Evolutionary conservation across 2,329 filamentous ascomycete genomes (phyloP).

Genomic region (Gliomastix tumulicola): DNA sequence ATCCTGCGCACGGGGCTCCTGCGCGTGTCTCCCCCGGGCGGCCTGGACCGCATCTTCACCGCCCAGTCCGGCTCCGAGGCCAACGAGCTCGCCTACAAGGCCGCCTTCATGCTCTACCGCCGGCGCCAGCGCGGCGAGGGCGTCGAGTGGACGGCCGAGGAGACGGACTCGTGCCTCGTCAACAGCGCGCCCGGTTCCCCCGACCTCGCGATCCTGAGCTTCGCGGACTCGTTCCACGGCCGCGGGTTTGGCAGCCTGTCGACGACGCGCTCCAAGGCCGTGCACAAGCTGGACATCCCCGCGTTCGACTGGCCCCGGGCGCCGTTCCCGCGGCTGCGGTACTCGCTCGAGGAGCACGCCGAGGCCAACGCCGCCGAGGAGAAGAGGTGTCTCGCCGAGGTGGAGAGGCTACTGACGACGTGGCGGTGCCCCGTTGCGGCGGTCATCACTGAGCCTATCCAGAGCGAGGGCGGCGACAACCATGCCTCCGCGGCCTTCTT

Average conservation of each 20-base stretch:
- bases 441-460: conserved; percentile 71
- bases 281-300: conserved; percentile 85
- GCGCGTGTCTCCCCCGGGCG: conserved; percentile 63
- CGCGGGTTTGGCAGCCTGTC: conserved; percentile 72
- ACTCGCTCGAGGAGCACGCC: conserved; percentile 64
- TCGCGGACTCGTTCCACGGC: conserved; percentile 73
- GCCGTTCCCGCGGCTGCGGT: conserved; percentile 71
- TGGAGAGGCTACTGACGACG: conserved; percentile 63
- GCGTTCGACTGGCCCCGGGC: conserved; percentile 83
- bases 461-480: conserved; percentile 80
- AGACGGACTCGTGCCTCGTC: conserved; percentile 60
- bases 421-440: conserved; percentile 65
- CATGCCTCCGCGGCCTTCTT: conserved; percentile 76
- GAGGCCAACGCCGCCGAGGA: conserved; percentile 67
- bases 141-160: conserved; percentile 64
- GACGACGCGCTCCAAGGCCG: conserved; percentile 74
- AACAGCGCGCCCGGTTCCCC: conserved; percentile 70
- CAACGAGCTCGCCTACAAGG: conserved; percentile 82
- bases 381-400: conserved; percentile 64
- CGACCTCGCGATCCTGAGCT: conserved; percentile 70
- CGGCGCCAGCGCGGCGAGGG: conserved; percentile 63
- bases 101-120: conserved; percentile 75
- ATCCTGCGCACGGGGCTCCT: conserved; percentile 67
- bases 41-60: conserved; percentile 74
- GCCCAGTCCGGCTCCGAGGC: conserved; percentile 74